A percentile compares a stretch with the other conserved stretches of the same genome.
Conservation (phyloP, 2,329 filamentous ascomycete species). For the Exserohilum turcica region DNA sequence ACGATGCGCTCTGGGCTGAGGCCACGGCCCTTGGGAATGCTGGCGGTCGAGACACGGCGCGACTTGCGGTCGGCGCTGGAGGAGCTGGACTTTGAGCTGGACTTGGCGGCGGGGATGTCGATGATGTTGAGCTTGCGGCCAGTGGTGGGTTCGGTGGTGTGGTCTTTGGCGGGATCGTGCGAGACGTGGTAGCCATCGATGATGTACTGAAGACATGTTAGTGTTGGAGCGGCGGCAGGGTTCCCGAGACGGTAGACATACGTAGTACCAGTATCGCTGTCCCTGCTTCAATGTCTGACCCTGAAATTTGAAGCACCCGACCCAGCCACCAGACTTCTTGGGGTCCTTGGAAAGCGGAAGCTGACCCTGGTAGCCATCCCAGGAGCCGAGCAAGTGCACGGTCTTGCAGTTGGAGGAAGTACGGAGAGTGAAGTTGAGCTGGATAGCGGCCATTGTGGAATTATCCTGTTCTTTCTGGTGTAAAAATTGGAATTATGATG, state of each 20-base stretch:
- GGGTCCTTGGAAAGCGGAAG: constrained; percentile 91
- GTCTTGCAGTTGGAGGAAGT: constrained; percentile 97
- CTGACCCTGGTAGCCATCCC: constrained; percentile 96
- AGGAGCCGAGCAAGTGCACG: constrained; percentile 95
- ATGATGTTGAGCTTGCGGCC: constrained; percentile 97
- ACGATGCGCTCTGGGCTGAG: constrained; percentile 88
- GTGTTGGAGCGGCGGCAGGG: constrained; percentile 21
- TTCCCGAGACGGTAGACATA: constrained; percentile 39
- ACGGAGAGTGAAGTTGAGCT: constrained; percentile 94
- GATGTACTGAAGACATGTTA: constrained; percentile 68
- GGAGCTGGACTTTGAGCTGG: constrained; percentile 56
- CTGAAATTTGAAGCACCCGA: constrained; percentile 96
- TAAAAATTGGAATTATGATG: constrained; percentile 31
- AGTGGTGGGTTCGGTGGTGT: constrained; percentile 92
- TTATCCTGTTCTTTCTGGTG: constrained; percentile 31
- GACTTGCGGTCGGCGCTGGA: constrained; percentile 50
- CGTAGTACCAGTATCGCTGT: constrained; percentile 99
- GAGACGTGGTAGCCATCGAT: constrained; percentile 98
- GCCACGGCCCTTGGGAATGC: constrained; percentile 86
- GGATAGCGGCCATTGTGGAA: constrained; percentile 78
- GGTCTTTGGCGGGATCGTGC: constrained; percentile 89
- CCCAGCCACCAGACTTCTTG: constrained; percentile 89
- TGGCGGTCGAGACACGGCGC: constrained; percentile 60
- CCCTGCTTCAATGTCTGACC: constrained; percentile 82
- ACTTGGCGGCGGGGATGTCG: constrained; percentile 71